Evolutionary conservation across 139 green algal species (phyloP), one percentile per base, ranked within the genome.

Genomic region (Edaphochlamys debaryana): DNA sequence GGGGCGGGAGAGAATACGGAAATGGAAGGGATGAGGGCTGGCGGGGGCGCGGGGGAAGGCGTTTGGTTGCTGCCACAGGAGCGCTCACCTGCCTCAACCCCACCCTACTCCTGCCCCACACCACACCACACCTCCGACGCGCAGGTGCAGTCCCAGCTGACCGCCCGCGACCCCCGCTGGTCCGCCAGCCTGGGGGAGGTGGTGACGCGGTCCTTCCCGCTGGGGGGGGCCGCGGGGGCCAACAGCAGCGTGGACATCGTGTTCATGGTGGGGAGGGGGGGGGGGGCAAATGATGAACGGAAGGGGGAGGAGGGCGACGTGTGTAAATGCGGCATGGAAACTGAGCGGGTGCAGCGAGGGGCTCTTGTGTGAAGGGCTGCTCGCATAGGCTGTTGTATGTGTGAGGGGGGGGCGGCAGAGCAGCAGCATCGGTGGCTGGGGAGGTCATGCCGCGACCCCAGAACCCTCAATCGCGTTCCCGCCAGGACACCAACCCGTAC

Each of bases 211-310:
- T 15, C 13, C 36, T 68, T 76, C 29, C 15, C 37, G 64, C 34
- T 83, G 63, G 41, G 19, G 23, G 27, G 4, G 17, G 23, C 1
- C 38, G 40, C 23, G 4, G 41, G 25, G 29, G 45, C 41, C 23
- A 40, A 6, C 29, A 19, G 68, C 5, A 63, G 36, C n/a, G 32
- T 82, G 76, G 76, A 82, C 32, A 62, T 81, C 11, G 23, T 82
- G 25, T 74, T 82, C 76, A 37, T 82, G 76, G 76, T 72, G 32
- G 48, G 62, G 25, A 29, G 23, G 54, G 52, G 1, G 20, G 9
- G 66, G 66, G 6, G 34, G 30, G n/a, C n/a, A n/a, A n/a, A n/a
- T n/a, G n/a, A n/a, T n/a, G n/a, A n/a, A n/a, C n/a, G n/a, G n/a
- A n/a, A n/a, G n/a, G n/a, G n/a, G n/a, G n/a, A n/a, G n/a, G n/a